Percentiles rank a stretch among this genome's conserved stretches.
Evolutionary conservation across 2,329 filamentous ascomycete genomes (phyloP).

Genomic region (Lecanicillium sp.): DNA sequence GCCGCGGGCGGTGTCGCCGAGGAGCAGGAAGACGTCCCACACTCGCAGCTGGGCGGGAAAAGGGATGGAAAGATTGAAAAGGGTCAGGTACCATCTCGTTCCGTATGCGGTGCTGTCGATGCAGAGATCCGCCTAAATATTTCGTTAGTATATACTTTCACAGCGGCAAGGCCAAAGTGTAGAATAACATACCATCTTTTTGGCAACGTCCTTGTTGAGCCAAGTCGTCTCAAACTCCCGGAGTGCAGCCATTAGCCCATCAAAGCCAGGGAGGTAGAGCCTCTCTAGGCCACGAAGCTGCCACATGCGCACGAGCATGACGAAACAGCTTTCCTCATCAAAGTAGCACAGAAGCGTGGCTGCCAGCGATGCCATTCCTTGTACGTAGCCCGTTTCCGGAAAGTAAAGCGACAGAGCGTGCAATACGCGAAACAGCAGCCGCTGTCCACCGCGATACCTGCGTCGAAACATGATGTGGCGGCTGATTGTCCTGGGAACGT

Average conservation of each 20-base stretch:
- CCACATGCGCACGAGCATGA: conserved; percentile 96
- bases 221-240: conserved; percentile 79
- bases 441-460: conserved; percentile 85
- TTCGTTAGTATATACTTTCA: too few relatives aligned
- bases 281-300: conserved; percentile 76
- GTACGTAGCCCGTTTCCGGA: conserved; percentile 87
- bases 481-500: conserved; percentile 91
- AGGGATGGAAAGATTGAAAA: conserved; percentile 95
- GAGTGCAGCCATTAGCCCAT: conserved; percentile 77
- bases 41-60: conserved; percentile 90
- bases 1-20: conserved; percentile 64
- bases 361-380: conserved; percentile 92
- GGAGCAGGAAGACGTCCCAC: conserved; percentile 96
- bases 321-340: conserved; percentile 87
- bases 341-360: conserved; percentile 94
- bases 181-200: conserved; percentile 46
- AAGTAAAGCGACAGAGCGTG: conserved; percentile 90
- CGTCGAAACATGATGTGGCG: conserved; percentile 95
- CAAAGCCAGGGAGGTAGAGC: conserved; percentile 78
- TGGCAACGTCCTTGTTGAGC: conserved; percentile 74
- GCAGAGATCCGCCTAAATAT: conserved; percentile 49
- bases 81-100: conserved; percentile 91
- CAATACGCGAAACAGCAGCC: conserved; percentile 83
- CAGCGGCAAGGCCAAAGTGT: too few relatives aligned
- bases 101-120: conserved; percentile 91